Conservation (phyloP, 495 filamentous ascomycete genomes). For the Chaetomium tenue region DNA sequence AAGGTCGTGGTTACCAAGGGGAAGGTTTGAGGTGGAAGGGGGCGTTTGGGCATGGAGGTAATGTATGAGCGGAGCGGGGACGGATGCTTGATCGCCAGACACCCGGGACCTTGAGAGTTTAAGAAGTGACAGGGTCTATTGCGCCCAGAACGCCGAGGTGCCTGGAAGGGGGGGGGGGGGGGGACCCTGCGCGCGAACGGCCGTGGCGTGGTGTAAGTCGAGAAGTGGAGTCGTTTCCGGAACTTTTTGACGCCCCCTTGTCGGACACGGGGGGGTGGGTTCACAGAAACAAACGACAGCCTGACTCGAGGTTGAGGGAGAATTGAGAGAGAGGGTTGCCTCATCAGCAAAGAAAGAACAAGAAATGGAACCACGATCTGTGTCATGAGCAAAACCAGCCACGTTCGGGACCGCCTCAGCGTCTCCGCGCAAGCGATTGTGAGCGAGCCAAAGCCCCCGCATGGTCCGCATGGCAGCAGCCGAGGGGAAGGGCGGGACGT, state of each 20-base stretch:
- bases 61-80: slow-evolving; percentile 36
- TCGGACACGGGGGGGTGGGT: slow-evolving; percentile 1
- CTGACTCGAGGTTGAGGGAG: background rate
- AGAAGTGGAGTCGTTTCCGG: background rate
- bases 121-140: slow-evolving; percentile 43
- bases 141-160: slow-evolving; percentile 19
- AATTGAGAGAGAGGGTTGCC: slow-evolving; percentile 14
- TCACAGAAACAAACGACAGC: background rate
- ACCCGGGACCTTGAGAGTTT: slow-evolving; percentile 45
- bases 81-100: slow-evolving; percentile 38
- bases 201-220: slow-evolving; percentile 12
- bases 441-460: slow-evolving; percentile 27
- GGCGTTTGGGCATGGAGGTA: slow-evolving; percentile 33
- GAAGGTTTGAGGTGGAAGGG: slow-evolving; percentile 36
- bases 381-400: slow-evolving; percentile 25
- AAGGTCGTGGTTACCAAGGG: slow-evolving; percentile 38
- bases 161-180: slow-evolving; percentile 1
- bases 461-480: slow-evolving; percentile 15
- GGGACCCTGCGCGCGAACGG: slow-evolving; percentile 17
- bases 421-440: slow-evolving; percentile 24
- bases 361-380: slow-evolving; percentile 14
- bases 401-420: slow-evolving; percentile 28
- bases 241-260: slow-evolving; percentile 11
- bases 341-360: slow-evolving; percentile 1
- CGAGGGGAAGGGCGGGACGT: slow-evolving; percentile 2